These are phyloP conservation scores for Breynia disticha DNA, from an alignment of 441 rosid genomes.

Conservation along the genomic window DNA sequence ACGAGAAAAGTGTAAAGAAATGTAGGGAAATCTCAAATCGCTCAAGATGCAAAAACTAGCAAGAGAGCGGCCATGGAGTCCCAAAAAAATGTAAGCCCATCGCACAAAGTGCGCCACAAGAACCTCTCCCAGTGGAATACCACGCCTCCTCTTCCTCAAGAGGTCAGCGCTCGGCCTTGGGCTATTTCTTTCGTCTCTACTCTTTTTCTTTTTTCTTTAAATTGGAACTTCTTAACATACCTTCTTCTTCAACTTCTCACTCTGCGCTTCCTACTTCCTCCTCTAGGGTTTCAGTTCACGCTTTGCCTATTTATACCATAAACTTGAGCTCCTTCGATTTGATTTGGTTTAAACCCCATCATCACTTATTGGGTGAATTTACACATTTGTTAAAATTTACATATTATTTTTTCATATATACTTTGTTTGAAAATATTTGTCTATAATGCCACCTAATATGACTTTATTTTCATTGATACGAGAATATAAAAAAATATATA, in stretches of 20 bases:
- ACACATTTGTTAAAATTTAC: too few species aligned
- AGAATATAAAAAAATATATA: too few species aligned
- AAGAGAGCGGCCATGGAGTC: conserved; percentile 42
- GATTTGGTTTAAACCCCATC: too few species aligned
- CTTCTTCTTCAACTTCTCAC: neutral
- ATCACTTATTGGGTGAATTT: too few species aligned
- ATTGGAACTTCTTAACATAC: neutral
- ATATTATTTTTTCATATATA: too few species aligned
- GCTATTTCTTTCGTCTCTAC: neutral
- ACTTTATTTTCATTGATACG: too few species aligned
- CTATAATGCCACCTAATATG: too few species aligned
- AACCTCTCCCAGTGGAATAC: conserved; percentile 46
- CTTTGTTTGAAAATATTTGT: too few species aligned
- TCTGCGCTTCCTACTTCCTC: neutral
- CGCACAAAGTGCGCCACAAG: conserved; percentile 42
- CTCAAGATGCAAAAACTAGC: conserved; percentile 41
- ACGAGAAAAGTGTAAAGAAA: neutral
- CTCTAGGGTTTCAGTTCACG: too few species aligned
- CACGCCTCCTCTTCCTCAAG: conserved; percentile 45
- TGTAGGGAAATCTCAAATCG: conserved; percentile 37
- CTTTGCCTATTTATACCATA: too few species aligned
- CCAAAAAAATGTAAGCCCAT: conserved; percentile 36
- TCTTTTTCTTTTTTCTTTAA: neutral
- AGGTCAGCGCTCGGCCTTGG: conserved; percentile 58
- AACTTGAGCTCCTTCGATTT: too few species aligned